Percentiles rank a stretch among this genome's conserved stretches.
Evolutionary conservation across 106 monocot species (phyloP).

Genomic region (Allium cepa): DNA sequence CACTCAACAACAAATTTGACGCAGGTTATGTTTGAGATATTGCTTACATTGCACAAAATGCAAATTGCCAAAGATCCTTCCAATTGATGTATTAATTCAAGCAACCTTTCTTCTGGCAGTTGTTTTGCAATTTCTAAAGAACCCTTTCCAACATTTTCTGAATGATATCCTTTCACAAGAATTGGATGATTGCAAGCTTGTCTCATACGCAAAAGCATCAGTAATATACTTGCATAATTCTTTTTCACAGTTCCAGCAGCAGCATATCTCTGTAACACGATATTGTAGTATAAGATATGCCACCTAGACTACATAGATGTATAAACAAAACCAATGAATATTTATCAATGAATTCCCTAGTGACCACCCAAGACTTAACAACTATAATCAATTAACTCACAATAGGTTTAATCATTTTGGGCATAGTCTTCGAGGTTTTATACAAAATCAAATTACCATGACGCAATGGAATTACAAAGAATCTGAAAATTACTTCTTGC

Average conservation of each 20-base stretch:
- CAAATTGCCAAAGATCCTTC: conserved; percentile 70
- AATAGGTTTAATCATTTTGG: too few relatives aligned
- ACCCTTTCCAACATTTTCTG: conserved; percentile 29
- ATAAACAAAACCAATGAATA: too few relatives aligned
- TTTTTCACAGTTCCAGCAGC: conserved; percentile 90
- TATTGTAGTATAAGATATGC: not conserved
- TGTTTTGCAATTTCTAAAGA: conserved; percentile 62
- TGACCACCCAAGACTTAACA: too few relatives aligned
- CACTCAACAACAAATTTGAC: not conserved
- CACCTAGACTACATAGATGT: too few relatives aligned
- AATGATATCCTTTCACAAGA: conserved; percentile 63
- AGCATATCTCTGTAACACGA: conserved; percentile 54
- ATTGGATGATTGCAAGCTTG: conserved; percentile 95
- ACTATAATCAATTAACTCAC: too few relatives aligned
- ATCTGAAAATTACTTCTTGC: too few relatives aligned
- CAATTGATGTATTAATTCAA: conserved; percentile 47
- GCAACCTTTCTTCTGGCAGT: conserved; percentile 57
- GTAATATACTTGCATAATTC: conserved; percentile 91
- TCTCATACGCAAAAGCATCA: conserved; percentile 86
- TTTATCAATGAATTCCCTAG: too few relatives aligned
- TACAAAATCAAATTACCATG: too few relatives aligned
- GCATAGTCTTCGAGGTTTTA: too few relatives aligned
- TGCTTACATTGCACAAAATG: conserved; percentile 71
- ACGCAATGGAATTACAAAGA: too few relatives aligned
- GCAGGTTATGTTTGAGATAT: not conserved